These are phyloP conservation scores for Panaeolus cyanescens DNA, from an alignment of 768 basidiomycete genomes.

Conservation along the genomic window DNA sequence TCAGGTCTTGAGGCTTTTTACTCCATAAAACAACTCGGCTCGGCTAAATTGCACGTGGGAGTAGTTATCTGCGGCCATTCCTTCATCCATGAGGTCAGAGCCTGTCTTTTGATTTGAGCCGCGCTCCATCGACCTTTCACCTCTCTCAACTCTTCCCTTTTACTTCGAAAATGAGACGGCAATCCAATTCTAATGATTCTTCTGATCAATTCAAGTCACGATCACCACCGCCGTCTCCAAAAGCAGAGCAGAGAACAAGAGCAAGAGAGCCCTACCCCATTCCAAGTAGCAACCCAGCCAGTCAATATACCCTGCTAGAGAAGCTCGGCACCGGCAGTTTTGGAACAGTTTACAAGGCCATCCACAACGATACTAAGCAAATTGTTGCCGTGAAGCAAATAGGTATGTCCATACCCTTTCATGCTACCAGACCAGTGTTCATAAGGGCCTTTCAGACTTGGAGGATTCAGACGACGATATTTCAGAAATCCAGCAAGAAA, in stretches of 20 bases:
- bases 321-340: conserved; percentile 98
- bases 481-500: conserved; percentile 97
- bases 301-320: conserved; percentile 90
- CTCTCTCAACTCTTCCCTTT: conserved; percentile 17
- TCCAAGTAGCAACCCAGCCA: conserved; percentile 79
- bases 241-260: conserved; percentile 40
- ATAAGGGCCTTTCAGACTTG: conserved; percentile 59
- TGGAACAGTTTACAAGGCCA: conserved; percentile 96
- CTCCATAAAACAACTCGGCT: neutral
- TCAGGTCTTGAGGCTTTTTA: neutral
- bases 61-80: conserved; percentile 16
- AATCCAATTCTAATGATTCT: conserved; percentile 21
- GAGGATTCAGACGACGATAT: conserved; percentile 99
- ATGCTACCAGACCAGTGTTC: conserved; percentile 6
- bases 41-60: conserved; percentile 3
- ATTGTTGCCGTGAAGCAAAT: conserved; percentile 99
- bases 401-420: conserved; percentile 51
- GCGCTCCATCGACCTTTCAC: conserved; percentile 17
- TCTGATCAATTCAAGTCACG: conserved; percentile 42
- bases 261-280: conserved; percentile 65
- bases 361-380: conserved; percentile 92
- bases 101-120: conserved; percentile 10
- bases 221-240: conserved; percentile 55
- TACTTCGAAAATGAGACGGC: conserved; percentile 17
- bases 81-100: conserved; percentile 26